phyloP scores from a whole-genome alignment of 2,329 filamentous ascomycete genomes.

The Alternaria atra region DNA sequence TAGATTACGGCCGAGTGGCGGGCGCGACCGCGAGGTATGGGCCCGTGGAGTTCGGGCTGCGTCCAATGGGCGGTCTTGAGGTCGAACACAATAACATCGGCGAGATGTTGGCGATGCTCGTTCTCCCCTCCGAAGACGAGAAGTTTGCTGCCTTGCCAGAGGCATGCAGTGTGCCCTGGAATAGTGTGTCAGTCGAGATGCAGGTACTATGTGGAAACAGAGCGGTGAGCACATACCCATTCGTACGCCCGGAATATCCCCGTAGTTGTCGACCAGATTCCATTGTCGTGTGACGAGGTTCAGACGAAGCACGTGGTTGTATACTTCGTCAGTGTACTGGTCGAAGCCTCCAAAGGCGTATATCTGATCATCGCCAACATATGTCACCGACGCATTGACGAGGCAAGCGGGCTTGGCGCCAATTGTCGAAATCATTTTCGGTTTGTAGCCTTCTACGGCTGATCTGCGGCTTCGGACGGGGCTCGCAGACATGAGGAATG shows the following conservation, averaged over 20 bases:
- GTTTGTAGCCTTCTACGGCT: slow-evolving; percentile 78
- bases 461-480: slow-evolving; percentile 64
- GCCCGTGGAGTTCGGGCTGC: slow-evolving; percentile 85
- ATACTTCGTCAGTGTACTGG: slow-evolving; percentile 98
- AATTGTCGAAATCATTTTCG: slow-evolving; percentile 73
- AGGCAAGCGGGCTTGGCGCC: slow-evolving; percentile 83
- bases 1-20: slow-evolving; percentile 93
- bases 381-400: slow-evolving; percentile 98
- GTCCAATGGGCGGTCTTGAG: slow-evolving; percentile 95
- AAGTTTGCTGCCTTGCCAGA: slow-evolving; percentile 95
- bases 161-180: slow-evolving; percentile 87
- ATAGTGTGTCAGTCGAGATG: slow-evolving; percentile 20
- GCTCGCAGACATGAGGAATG: slow-evolving; percentile 86
- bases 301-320: slow-evolving; percentile 93
- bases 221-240: slow-evolving; percentile 73
- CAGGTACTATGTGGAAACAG: background rate
- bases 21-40: slow-evolving; percentile 86
- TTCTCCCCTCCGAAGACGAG: slow-evolving; percentile 98
- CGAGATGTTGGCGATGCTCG: slow-evolving; percentile 93
- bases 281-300: slow-evolving; percentile 90
- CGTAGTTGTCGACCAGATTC: slow-evolving; percentile 97
- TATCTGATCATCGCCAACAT: slow-evolving; percentile 96
- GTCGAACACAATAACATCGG: slow-evolving; percentile 95
- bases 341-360: slow-evolving; percentile 99
- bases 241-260: slow-evolving; percentile 93